A percentile compares a stretch with the other conserved stretches of the same genome.
These are phyloP conservation scores for Paralagenidium karlingii DNA, from an alignment of 352 stramenopile species.

Conservation along the genomic window DNA sequence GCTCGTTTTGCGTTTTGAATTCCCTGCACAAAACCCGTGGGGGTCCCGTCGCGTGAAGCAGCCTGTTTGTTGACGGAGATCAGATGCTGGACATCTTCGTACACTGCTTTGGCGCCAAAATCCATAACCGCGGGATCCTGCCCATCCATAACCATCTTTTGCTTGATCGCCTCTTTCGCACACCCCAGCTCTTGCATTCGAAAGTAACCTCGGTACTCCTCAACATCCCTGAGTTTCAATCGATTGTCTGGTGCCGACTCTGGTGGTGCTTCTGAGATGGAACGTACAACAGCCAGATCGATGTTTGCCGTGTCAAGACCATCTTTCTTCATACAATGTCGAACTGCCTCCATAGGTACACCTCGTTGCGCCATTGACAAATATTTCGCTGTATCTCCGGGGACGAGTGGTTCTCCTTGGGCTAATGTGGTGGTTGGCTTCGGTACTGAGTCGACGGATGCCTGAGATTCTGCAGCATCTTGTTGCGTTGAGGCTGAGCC, in stretches of 20 bases:
- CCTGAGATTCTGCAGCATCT: not conserved
- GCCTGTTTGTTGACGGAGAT: constrained; percentile 12
- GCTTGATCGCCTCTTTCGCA: constrained; percentile 77
- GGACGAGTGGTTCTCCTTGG: not conserved
- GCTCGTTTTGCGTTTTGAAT: too few relatives aligned
- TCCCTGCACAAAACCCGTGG: too few relatives aligned
- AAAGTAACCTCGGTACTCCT: constrained; percentile 84
- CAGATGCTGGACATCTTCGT: constrained; percentile 42
- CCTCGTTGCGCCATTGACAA: constrained; percentile 48
- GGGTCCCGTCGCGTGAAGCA: constrained; percentile 3
- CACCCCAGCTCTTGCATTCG: constrained; percentile 90
- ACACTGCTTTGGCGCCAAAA: constrained; percentile 39
- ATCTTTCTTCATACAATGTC: constrained; percentile 65
- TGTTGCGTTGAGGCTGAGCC: not conserved
- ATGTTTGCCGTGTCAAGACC: constrained; percentile 17
- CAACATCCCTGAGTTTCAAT: constrained; percentile 36
- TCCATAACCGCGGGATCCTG: constrained; percentile 56
- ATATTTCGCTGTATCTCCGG: constrained; percentile 20
- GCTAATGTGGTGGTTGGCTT: not conserved
- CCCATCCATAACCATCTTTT: constrained; percentile 88
- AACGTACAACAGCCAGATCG: too few relatives aligned
- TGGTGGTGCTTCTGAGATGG: not conserved
- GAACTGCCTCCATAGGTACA: constrained; percentile 53
- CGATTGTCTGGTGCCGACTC: not conserved
- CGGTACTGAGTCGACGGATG: not conserved